phyloP scores from a whole-genome alignment of 768 basidiomycete species.

The Crassisporium funariophilum region DNA sequence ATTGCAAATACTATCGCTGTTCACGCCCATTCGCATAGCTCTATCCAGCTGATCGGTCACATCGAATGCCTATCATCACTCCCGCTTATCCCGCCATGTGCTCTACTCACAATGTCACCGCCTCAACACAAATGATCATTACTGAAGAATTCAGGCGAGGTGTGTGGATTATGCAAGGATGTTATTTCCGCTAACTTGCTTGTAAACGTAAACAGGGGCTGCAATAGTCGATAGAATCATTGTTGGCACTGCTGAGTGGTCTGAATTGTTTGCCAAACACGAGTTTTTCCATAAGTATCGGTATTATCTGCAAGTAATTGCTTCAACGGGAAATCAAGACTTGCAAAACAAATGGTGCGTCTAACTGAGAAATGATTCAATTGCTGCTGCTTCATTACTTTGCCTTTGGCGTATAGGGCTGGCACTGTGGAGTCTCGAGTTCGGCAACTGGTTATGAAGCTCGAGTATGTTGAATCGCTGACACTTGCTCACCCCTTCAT shows the following conservation, averaged over 20 bases:
- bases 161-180: conserved; percentile 24
- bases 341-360: conserved; percentile 90
- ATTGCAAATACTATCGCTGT: conserved; percentile 1
- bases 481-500: conserved; percentile 93
- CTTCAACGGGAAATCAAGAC: conserved; percentile 83
- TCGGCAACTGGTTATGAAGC: conserved; percentile 96
- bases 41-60: conserved; percentile 90
- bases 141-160: conserved; percentile 95
- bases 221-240: conserved; percentile 94
- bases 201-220: conserved; percentile 59
- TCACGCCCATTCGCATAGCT: conserved; percentile 55
- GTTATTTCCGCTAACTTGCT: not conserved
- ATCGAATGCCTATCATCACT: conserved; percentile 99
- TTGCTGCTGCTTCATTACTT: conserved; percentile 7
- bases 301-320: conserved; percentile 95
- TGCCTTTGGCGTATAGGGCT: too few relatives aligned
- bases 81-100: conserved; percentile 99
- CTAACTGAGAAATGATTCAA: not conserved
- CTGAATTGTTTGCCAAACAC: conserved; percentile 91
- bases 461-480: conserved; percentile 93
- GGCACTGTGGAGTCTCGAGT: conserved; percentile 98
- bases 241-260: conserved; percentile 81
- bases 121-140: conserved; percentile 94
- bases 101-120: conserved; percentile 96
- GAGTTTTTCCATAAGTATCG: conserved; percentile 98